Evolutionary conservation across 306 rosid species (phyloP).

Genomic region (Medicago arabica): DNA sequence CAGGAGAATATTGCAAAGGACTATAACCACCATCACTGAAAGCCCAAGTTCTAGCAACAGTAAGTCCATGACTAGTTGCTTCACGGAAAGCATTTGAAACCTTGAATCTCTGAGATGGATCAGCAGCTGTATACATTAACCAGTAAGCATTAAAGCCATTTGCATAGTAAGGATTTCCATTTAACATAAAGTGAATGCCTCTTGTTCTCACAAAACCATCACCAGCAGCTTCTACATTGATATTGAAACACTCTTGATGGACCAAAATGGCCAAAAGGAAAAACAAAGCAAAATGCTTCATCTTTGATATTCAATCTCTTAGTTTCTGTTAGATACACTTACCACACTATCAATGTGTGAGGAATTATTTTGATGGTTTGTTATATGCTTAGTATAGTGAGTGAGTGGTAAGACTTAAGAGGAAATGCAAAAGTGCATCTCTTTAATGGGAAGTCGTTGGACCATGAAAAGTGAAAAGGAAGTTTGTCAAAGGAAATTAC

Average conservation of each 20-base stretch:
- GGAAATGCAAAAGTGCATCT: slow-evolving; percentile 16
- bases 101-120: slow-evolving; percentile 80
- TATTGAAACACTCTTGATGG: slow-evolving; percentile 46
- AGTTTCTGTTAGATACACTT: slow-evolving; percentile 10
- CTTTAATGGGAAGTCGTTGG: slow-evolving; percentile 26
- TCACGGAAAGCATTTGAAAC: slow-evolving; percentile 73
- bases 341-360: slow-evolving; percentile 19
- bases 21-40: slow-evolving; percentile 92
- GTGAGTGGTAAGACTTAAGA: slow-evolving; percentile 26
- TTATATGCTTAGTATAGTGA: background rate
- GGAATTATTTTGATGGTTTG: slow-evolving; percentile 33
- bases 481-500: background rate
- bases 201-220: slow-evolving; percentile 72
- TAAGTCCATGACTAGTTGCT: slow-evolving; percentile 77
- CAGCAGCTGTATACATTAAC: slow-evolving; percentile 86
- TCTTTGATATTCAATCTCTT: slow-evolving; percentile 36
- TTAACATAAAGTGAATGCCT: slow-evolving; percentile 69
- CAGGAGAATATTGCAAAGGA: slow-evolving; percentile 84
- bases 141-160: slow-evolving; percentile 96
- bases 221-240: slow-evolving; percentile 54
- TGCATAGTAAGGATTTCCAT: slow-evolving; percentile 82
- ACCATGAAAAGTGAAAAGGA: slow-evolving; percentile 27
- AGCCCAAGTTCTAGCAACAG: slow-evolving; percentile 97
- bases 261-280: slow-evolving; percentile 55
- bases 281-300: slow-evolving; percentile 62